A percentile compares a stretch with the other conserved stretches of the same genome.
Conservation (phyloP, 768 basidiomycete species). For the Rhizopogon vinicolor region DNA sequence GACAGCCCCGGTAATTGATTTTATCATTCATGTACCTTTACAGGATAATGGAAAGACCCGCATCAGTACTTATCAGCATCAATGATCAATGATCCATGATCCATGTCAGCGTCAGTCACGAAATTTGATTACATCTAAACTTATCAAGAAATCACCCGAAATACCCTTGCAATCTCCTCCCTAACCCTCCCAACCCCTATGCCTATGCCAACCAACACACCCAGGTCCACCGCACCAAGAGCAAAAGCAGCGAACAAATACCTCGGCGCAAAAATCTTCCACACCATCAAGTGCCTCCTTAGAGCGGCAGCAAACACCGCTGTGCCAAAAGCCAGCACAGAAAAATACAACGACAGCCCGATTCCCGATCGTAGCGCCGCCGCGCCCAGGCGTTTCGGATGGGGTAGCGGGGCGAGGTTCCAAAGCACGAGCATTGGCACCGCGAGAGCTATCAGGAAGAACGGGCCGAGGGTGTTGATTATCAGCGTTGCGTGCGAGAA, state of each 20-base stretch:
- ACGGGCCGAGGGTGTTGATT: conserved; percentile 74
- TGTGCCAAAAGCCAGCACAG: conserved; percentile 57
- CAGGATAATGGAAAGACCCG: no score
- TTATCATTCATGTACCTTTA: no score
- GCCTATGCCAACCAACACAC: conserved; percentile 57
- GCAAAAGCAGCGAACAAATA: conserved; percentile 77
- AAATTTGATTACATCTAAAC: no score
- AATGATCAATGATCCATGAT: no score
- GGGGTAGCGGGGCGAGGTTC: conserved; percentile 66
- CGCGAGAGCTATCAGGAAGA: conserved; percentile 61
- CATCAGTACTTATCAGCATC: no score
- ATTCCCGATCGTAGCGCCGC: conserved; percentile 50
- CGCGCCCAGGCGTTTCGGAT: conserved; percentile 21
- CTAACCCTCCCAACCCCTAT: conserved; percentile 32
- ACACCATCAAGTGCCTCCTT: conserved; percentile 91
- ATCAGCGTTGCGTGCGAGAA: conserved; percentile 70
- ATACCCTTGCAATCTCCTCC: not conserved
- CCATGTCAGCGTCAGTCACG: no score
- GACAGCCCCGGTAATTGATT: no score
- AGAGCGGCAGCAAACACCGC: conserved; percentile 71
- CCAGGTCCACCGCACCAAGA: conserved; percentile 69
- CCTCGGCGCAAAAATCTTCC: conserved; percentile 97
- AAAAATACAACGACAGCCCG: conserved; percentile 66
- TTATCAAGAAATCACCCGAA: not conserved
- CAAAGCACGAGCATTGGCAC: conserved; percentile 77